Evolutionary conservation across 2,329 filamentous ascomycete species (phyloP).

Genomic region (Seiridium cupressi): DNA sequence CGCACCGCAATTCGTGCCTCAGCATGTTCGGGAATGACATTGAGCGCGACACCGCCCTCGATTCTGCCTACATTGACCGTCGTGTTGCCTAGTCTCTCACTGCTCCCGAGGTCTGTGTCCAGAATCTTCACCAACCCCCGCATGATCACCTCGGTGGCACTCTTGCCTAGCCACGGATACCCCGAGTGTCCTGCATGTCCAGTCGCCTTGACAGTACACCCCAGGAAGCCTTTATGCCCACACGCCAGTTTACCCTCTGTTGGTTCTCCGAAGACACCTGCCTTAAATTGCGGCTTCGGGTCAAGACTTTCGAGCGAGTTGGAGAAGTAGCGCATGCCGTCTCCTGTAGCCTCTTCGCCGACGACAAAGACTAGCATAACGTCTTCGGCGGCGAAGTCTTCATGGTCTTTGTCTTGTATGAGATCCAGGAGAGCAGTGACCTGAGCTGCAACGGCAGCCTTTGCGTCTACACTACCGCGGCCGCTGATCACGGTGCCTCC

Average conservation of each 20-base stretch:
- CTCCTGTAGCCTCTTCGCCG: constrained; percentile 78
- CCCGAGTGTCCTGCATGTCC: constrained; percentile 85
- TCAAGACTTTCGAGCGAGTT: constrained; percentile 27
- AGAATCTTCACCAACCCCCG: constrained; percentile 68
- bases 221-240: constrained; percentile 85
- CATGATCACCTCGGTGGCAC: constrained; percentile 78
- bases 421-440: constrained; percentile 65
- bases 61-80: constrained; percentile 85
- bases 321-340: constrained; percentile 70
- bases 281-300: constrained; percentile 45
- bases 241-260: constrained; percentile 85
- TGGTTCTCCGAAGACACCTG: constrained; percentile 89
- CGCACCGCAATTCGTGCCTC: constrained; percentile 67
- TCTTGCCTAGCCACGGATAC: constrained; percentile 86
- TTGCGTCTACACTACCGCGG: constrained; percentile 72
- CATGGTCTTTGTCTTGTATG: constrained; percentile 29
- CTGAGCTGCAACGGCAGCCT: constrained; percentile 70
- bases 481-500: constrained; percentile 61
- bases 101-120: constrained; percentile 69
- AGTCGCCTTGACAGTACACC: constrained; percentile 63
- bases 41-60: constrained; percentile 78
- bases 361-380: constrained; percentile 68
- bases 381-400: constrained; percentile 41
- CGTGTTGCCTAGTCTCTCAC: constrained; percentile 77
- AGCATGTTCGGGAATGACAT: constrained; percentile 81